Base-by-base conservation (phyloP, 805 yeast species). In the Naumovozyma dairenensis region DNA sequence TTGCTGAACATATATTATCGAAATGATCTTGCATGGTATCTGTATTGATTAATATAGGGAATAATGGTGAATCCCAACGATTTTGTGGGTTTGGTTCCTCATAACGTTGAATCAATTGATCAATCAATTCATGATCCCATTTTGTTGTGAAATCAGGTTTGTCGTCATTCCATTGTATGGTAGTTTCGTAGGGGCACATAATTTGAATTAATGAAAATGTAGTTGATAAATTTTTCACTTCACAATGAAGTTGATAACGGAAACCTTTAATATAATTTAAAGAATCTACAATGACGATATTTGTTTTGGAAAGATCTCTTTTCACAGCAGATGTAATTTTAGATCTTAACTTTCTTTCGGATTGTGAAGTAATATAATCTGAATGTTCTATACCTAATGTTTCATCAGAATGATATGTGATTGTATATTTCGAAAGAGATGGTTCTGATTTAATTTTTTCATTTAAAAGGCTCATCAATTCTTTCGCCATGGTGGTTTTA, bases 1-100 rank as follows among this genome's bases (percentile, higher is more conserved):
- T 48, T 1, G 75, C 69, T 31, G 68, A 68, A 77, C 80, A 77
- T 2, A 92, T 69, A 13, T 74, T 81, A 2, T 78, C 80, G 15
- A 79, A 55, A 12, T 62, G 63, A 21, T 78, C 77, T 32, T 71
- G 74, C 13, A 47, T 47, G 64, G 69, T 24, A 38, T 58, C 63
- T 25, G 51, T 47, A 2, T 49, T 42, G 5, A 57, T 39, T 3
- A 76, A 70, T 1, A 87, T 58, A 0, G 84, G 74, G 51, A 86
- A 77, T 40, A 89, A 61, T 5, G 98, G 98, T 4, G 94, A 75
- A 51, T 92, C 98, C 98, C 98, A 92, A 39, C 96, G 63, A 18
- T 79, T 73, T 48, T 73, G 72, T 21, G 77, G 75, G 51, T 84
- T 80, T 1, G 98, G 98, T 54, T 92, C 98, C 58, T 92, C 98